Evolutionary conservation across 768 basidiomycete species (phyloP), one percentile per base, ranked within the genome.

Genomic region (Trichaptum fuscoviolaceum): DNA sequence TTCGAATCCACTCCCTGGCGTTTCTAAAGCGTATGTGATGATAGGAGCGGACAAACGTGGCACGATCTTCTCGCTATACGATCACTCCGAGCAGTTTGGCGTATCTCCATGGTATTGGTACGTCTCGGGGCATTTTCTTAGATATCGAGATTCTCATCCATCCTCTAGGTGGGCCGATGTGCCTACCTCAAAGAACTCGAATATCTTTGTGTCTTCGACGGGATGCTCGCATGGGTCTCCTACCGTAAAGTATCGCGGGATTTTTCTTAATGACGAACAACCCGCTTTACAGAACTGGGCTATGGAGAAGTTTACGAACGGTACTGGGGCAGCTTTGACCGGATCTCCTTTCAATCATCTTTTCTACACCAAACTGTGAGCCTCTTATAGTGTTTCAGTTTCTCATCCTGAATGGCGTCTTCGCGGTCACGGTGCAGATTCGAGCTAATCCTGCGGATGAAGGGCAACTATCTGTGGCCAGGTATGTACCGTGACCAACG

Each of bases 221-320:
- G 76, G 77, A 0, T 81, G 80, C 66, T 67, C 76, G 7, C 88
- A 90, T 75, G 89, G 87, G 52, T 71, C 80, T 17, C 89, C 90
- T 1, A 85, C 84, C 10, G 87, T 91, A 65, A 85, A 89, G 71
- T 90, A 87, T 70, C 83, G 89, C 36, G 90, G 85, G 17, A 83
- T 90, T 58, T 88, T 92, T 78, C 75, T 92, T 68, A 92, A 92
- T 72, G 89, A 92, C 69, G 90, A 92, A 73, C 86, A 89, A 70
- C 90, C 90, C 8, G 85, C 85, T 34, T 73, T 91, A 63, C 85
- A 86, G 69, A 86, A 84, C 69, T 92, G 90, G 90, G 90, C 88
- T 17, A 78, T 81, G 69, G 85, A 85, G 68, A 87, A 85, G 69
- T 90, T 87, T 73, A 87, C 85, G 9, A 87, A 88, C 67, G 86